phyloP scores from a whole-genome alignment of 352 stramenopile species.

The Phytopythium aichiense region DNA sequence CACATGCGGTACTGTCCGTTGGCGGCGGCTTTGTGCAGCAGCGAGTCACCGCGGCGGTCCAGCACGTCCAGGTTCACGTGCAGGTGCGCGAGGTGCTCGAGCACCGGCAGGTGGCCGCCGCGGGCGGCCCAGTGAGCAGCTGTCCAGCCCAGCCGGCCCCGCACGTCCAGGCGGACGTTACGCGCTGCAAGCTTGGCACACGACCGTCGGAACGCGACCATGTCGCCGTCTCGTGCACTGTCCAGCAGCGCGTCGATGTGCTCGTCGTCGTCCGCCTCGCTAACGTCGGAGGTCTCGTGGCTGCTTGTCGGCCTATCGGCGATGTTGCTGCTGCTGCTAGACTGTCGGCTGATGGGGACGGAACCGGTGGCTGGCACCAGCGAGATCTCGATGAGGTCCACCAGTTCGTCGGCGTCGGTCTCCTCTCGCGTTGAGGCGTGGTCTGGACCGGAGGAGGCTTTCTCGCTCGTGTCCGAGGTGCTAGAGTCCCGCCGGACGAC shows the following conservation, averaged over 20 bases:
- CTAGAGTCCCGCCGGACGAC: not conserved
- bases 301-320: constrained; percentile 2
- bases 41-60: constrained; percentile 61
- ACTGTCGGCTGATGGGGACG: not conserved
- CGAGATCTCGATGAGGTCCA: constrained; percentile 62
- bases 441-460: not conserved
- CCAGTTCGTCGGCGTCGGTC: constrained; percentile 15
- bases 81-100: constrained; percentile 47
- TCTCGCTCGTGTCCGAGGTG: not conserved
- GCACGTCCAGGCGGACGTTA: constrained; percentile 43
- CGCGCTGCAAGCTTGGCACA: constrained; percentile 33
- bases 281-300: constrained; percentile 8
- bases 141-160: constrained; percentile 73
- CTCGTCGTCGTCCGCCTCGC: constrained; percentile 25
- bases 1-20: constrained; percentile 62
- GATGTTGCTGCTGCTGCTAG: not conserved
- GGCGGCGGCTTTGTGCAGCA: constrained; percentile 74
- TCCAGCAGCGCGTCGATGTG: constrained; percentile 64
- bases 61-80: constrained; percentile 60
- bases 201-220: constrained; percentile 40
- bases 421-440: constrained; percentile 7
- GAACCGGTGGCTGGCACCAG: constrained; percentile 16
- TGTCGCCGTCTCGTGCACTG: constrained; percentile 51
- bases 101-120: constrained; percentile 54
- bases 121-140: constrained; percentile 70